A percentile compares a stretch with the other conserved stretches of the same genome.
phyloP scores from a whole-genome alignment of 2,329 filamentous ascomycete species.

The Calonectria honghensis region DNA sequence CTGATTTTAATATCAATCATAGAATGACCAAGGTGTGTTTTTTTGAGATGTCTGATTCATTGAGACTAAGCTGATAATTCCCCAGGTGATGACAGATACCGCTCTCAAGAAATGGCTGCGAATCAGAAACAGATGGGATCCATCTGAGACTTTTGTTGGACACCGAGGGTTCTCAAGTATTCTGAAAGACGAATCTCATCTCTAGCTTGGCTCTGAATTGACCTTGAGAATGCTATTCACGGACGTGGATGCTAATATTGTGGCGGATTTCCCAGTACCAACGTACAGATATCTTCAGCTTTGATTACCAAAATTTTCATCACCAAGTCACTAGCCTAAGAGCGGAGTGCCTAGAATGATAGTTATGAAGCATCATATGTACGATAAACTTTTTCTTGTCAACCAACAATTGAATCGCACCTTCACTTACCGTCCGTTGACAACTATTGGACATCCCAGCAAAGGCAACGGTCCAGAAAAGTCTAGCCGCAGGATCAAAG shows the following conservation, averaged over 20 bases:
- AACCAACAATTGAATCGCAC: no score
- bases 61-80: neutral
- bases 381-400: no score
- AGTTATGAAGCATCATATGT: no score
- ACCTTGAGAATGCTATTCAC: neutral
- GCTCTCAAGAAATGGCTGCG: neutral
- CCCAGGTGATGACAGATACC: neutral
- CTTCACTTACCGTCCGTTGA: no score
- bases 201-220: neutral
- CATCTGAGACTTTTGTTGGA: slow-evolving; percentile 1
- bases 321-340: no score
- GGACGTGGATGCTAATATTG: no score
- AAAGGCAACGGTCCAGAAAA: neutral
- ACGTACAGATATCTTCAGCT: no score
- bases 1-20: neutral
- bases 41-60: no score
- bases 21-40: neutral
- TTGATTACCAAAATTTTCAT: no score
- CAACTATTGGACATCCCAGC: neutral
- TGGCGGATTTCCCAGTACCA: no score
- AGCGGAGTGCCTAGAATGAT: no score
- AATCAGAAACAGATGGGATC: neutral
- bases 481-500: neutral
- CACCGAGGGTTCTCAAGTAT: neutral
- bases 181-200: neutral